These are phyloP conservation scores for Cercospora sp. DNA, from an alignment of 2,329 filamentous ascomycete genomes.

Conservation along the genomic window DNA sequence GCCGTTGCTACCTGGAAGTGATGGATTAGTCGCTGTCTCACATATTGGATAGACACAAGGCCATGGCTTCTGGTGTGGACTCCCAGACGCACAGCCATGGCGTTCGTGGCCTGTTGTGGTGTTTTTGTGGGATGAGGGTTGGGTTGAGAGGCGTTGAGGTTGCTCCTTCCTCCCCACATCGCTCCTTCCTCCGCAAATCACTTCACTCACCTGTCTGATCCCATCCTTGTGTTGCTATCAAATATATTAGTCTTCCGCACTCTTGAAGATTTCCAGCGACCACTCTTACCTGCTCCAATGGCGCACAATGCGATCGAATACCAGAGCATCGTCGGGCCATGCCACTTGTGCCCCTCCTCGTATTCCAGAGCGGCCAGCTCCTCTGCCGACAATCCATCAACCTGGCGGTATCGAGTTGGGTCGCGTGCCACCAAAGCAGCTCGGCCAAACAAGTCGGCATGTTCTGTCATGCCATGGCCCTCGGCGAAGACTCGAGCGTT, in stretches of 20 bases:
- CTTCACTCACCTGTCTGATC: conserved; percentile 36
- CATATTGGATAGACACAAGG: background rate
- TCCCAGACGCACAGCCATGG: background rate
- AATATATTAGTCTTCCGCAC: background rate
- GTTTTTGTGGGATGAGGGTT: too few relatives aligned
- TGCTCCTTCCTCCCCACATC: too few relatives aligned
- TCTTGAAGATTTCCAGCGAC: background rate
- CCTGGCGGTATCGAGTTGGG: conserved; percentile 61
- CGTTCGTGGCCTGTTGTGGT: background rate
- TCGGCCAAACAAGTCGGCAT: conserved; percentile 41
- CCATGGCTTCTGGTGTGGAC: background rate
- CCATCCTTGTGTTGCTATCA: conserved; percentile 36
- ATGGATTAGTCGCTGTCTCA: background rate
- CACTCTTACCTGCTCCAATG: conserved; percentile 29
- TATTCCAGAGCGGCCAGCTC: conserved; percentile 62
- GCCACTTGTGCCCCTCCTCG: conserved; percentile 68
- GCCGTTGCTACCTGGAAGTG: conserved; percentile 26
- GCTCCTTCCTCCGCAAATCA: background rate
- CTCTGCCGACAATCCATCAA: conserved; percentile 60
- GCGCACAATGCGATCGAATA: conserved; percentile 58
- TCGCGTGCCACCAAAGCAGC: conserved; percentile 70
- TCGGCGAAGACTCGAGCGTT: conserved; percentile 41
- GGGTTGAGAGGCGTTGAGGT: too few relatives aligned
- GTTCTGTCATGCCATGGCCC: conserved; percentile 39
- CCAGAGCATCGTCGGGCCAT: conserved; percentile 62